Evolutionary conservation across 768 basidiomycete species (phyloP).

Genomic region (Termitomyces sp.): DNA sequence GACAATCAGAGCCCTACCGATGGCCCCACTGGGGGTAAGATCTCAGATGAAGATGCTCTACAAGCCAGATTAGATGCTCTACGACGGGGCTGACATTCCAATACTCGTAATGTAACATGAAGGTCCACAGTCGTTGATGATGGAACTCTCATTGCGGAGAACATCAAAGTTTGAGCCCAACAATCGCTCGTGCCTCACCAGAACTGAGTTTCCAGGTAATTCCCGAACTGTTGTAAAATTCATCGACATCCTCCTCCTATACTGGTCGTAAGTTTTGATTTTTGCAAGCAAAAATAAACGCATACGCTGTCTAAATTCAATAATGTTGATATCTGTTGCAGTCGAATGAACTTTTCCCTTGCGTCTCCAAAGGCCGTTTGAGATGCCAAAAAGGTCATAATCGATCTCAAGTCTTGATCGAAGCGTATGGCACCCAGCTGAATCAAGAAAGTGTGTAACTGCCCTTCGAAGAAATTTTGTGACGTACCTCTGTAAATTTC

Average conservation of each 20-base stretch:
- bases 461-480: neutral
- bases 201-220: conserved; percentile 83
- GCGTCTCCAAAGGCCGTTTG: conserved; percentile 90
- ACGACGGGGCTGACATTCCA: conserved; percentile 52
- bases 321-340: conserved; percentile 92
- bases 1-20: conserved; percentile 35
- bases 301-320: conserved; percentile 82
- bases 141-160: neutral
- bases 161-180: conserved; percentile 49
- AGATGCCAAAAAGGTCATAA: conserved; percentile 78
- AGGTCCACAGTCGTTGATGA: neutral
- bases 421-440: conserved; percentile 96
- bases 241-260: conserved; percentile 92
- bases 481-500: conserved; percentile 81
- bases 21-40: conserved; percentile 34
- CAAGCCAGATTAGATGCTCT: conserved; percentile 93
- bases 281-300: conserved; percentile 1
- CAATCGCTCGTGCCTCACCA: conserved; percentile 72
- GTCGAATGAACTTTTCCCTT: conserved; percentile 84
- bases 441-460: conserved; percentile 1
- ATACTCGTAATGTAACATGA: conserved; percentile 10
- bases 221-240: conserved; percentile 92
- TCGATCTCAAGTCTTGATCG: conserved; percentile 85
- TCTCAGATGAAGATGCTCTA: conserved; percentile 86
- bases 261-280: neutral